Percentiles rank a stretch among this genome's conserved stretches.
Evolutionary conservation across 2,329 filamentous ascomycete genomes (phyloP).

Genomic region (Capronia epimyces): DNA sequence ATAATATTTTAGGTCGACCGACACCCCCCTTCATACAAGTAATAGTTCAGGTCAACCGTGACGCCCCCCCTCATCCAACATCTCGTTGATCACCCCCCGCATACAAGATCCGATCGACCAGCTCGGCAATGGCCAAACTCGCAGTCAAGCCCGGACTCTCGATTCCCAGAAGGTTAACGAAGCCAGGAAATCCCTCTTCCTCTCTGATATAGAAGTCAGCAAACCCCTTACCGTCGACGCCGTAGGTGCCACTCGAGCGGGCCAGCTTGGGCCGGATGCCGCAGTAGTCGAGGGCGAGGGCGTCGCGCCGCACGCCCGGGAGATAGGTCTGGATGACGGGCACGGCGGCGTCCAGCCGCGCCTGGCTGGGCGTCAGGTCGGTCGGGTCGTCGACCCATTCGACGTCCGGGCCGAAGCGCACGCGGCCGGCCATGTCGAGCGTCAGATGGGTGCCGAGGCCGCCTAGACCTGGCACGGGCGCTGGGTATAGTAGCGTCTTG

Average conservation of each 20-base stretch:
- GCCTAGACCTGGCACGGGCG: slow-evolving; percentile 71
- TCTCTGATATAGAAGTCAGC: slow-evolving; percentile 75
- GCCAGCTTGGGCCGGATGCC: slow-evolving; percentile 85
- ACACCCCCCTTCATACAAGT: too few species aligned
- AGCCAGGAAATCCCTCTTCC: slow-evolving; percentile 73
- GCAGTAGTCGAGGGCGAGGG: slow-evolving; percentile 75
- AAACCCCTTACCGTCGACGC: slow-evolving; percentile 56
- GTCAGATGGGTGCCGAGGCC: slow-evolving; percentile 95
- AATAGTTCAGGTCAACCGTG: background rate
- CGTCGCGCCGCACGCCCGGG: slow-evolving; percentile 61
- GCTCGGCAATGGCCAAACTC: slow-evolving; percentile 75
- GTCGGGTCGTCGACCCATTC: slow-evolving; percentile 79
- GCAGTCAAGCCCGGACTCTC: slow-evolving; percentile 91
- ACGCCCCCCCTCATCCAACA: background rate
- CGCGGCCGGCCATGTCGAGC: slow-evolving; percentile 73
- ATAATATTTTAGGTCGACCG: too few species aligned
- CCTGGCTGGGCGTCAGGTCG: slow-evolving; percentile 62
- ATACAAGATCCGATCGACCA: slow-evolving; percentile 58
- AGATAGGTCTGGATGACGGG: slow-evolving; percentile 73
- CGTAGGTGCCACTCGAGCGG: slow-evolving; percentile 56
- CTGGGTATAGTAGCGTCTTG: slow-evolving; percentile 77
- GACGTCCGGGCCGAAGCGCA: slow-evolving; percentile 91
- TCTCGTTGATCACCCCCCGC: slow-evolving; percentile 11
- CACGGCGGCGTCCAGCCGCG: slow-evolving; percentile 61
- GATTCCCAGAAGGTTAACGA: slow-evolving; percentile 85